These are phyloP conservation scores for Sarocladiaceae sp. DNA, from an alignment of 2,329 filamentous ascomycete genomes.

Conservation along the genomic window DNA sequence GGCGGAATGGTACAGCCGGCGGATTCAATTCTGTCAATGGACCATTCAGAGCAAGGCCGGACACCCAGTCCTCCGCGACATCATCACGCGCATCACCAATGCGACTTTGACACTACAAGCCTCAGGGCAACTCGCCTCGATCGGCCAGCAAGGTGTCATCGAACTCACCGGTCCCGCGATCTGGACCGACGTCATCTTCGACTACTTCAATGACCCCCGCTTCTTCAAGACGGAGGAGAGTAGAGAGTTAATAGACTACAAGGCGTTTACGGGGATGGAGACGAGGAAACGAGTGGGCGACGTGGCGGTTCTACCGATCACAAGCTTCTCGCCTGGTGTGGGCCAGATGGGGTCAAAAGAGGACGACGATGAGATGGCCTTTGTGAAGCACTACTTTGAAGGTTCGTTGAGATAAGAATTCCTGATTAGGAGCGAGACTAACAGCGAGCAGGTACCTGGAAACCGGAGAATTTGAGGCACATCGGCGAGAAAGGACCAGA, in stretches of 20 bases:
- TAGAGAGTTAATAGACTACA: conserved; percentile 70
- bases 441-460: conserved; percentile 58
- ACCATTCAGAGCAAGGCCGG: conserved; percentile 95
- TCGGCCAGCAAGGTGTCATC: conserved; percentile 57
- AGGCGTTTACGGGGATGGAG: conserved; percentile 84
- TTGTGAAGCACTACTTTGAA: conserved; percentile 95
- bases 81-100: conserved; percentile 79
- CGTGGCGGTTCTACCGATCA: conserved; percentile 89
- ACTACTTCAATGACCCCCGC: conserved; percentile 85
- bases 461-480: conserved; percentile 64
- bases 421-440: neutral
- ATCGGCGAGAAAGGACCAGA: conserved; percentile 45
- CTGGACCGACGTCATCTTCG: conserved; percentile 90
- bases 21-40: conserved; percentile 99
- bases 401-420: conserved; percentile 50
- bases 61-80: conserved; percentile 82
- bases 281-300: conserved; percentile 83
- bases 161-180: conserved; percentile 91
- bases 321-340: conserved; percentile 92
- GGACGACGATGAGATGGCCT: conserved; percentile 88
- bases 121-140: conserved; percentile 59
- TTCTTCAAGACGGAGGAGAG: conserved; percentile 72
- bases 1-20: conserved; percentile 90
- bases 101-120: conserved; percentile 71
- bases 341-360: conserved; percentile 88